These are phyloP conservation scores for Lachnellula subtilissima DNA, from an alignment of 2,329 filamentous ascomycete species.

Conservation along the genomic window DNA sequence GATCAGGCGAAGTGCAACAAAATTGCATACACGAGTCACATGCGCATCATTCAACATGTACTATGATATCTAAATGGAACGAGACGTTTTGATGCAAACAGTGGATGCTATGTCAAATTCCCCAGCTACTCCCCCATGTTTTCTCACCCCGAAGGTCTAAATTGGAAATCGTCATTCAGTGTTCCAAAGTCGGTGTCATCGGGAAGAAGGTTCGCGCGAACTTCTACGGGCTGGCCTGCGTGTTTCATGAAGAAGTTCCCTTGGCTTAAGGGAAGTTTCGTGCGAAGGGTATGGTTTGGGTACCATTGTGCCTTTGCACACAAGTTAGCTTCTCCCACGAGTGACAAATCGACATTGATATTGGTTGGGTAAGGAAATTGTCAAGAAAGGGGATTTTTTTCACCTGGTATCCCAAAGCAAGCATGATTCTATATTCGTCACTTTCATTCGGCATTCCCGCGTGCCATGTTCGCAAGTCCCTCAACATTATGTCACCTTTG, in stretches of 20 bases:
- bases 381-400: background rate
- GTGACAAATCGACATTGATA: background rate
- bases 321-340: background rate
- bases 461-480: slow-evolving; percentile 60
- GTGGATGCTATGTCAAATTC: background rate
- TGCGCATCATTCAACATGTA: too few relatives aligned
- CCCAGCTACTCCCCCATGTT: background rate
- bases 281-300: slow-evolving; percentile 24
- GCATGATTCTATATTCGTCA: slow-evolving; percentile 48
- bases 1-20: too few relatives aligned
- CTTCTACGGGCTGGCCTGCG: slow-evolving; percentile 23
- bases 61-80: too few relatives aligned
- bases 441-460: slow-evolving; percentile 57
- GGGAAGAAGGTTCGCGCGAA: slow-evolving; percentile 24
- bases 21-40: too few relatives aligned
- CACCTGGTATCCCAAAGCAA: slow-evolving; percentile 42
- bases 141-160: slow-evolving; percentile 10
- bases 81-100: too few relatives aligned
- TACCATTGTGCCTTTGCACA: slow-evolving; percentile 29
- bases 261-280: slow-evolving; percentile 24
- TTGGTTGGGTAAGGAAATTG: too few relatives aligned
- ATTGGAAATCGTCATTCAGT: slow-evolving; percentile 25
- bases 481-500: slow-evolving; percentile 52
- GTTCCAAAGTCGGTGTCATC: slow-evolving; percentile 24
- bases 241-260: slow-evolving; percentile 29